phyloP scores from a whole-genome alignment of 1,284 basidiomycete genomes.

The Boletus smithii region DNA sequence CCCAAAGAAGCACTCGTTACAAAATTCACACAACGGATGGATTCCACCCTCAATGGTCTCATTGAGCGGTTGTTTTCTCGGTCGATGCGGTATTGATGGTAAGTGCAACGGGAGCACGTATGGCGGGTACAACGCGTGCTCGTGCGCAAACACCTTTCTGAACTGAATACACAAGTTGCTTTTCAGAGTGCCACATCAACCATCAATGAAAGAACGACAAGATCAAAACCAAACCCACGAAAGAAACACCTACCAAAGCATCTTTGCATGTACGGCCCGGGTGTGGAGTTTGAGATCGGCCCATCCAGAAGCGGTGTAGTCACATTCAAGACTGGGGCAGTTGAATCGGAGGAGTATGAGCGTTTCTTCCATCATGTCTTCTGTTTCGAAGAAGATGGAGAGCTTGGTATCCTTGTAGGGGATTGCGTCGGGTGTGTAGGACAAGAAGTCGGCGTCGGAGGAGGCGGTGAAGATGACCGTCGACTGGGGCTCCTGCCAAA shows the following conservation, averaged over 20 bases:
- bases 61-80: slow-evolving; percentile 42
- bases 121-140: slow-evolving; percentile 85
- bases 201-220: neutral
- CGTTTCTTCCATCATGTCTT: slow-evolving; percentile 94
- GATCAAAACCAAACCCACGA: neutral
- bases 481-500: slow-evolving; percentile 68
- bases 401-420: slow-evolving; percentile 76
- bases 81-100: slow-evolving; percentile 63
- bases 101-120: slow-evolving; percentile 74
- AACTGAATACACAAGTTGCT: slow-evolving; percentile 86
- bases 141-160: slow-evolving; percentile 96
- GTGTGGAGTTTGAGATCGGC: slow-evolving; percentile 81
- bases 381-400: slow-evolving; percentile 83
- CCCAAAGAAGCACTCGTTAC: slow-evolving; percentile 84
- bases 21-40: slow-evolving; percentile 88
- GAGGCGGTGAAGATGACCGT: slow-evolving; percentile 82
- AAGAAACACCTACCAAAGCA: slow-evolving; percentile 76
- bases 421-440: slow-evolving; percentile 56
- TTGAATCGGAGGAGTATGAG: slow-evolving; percentile 89
- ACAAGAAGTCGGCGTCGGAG: slow-evolving; percentile 58
- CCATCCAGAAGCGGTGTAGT: slow-evolving; percentile 86
- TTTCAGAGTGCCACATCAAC: neutral
- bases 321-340: slow-evolving; percentile 79
- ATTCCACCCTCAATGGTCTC: slow-evolving; percentile 65
- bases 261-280: slow-evolving; percentile 68